Base-by-base conservation (phyloP, 768 basidiomycete genomes). In the Leccinum fibrillosum region DNA sequence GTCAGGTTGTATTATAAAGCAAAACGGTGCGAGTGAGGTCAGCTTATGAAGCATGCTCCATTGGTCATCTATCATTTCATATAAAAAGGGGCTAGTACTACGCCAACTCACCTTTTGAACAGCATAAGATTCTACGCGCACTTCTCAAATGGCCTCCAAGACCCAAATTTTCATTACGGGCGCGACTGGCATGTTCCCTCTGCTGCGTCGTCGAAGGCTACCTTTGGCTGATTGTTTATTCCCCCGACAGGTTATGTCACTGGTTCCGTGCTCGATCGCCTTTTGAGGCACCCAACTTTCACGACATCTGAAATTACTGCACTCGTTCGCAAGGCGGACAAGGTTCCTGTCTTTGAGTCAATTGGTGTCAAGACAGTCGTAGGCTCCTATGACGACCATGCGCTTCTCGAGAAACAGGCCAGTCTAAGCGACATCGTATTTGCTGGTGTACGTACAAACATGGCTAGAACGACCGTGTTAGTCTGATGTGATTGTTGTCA, bases 371-470 rank as follows among this genome's bases (percentile, higher is more conserved):
- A 67, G 44, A 52, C 74, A 2, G 51, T 71, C 11, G 11, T 75
- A 19, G 84, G 84, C 9, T 80, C 82, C 3, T 74, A 81, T 63
- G 63, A 70, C 10, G 81, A 85, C 61, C 52, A 63, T 1, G 64
- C 62, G 0, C 61, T 82, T 13, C 62, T 86, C 7, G 78, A 78
- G 61, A 67, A 75, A 23, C 68, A 80, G 7, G 76, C 78, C 0
- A 76, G 77, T 2, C 71, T 74, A 45, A 76, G 80, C 1, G 80
- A 83, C 56, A 57, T 78, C 37, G 69, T 83, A 3, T 66, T 82
- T 32, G 64, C 77, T 17, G 68, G 64, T 54, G 79, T 82, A 52
- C 26, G 69, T 66, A 9, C 52, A 15, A 7, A 8, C 4, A 3
- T 10, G 10, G 25, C 19, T n/a, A 8, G 17, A 39, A 39, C 37